phyloP scores from a whole-genome alignment of 495 filamentous ascomycete genomes.

The Neurospora sp. region DNA sequence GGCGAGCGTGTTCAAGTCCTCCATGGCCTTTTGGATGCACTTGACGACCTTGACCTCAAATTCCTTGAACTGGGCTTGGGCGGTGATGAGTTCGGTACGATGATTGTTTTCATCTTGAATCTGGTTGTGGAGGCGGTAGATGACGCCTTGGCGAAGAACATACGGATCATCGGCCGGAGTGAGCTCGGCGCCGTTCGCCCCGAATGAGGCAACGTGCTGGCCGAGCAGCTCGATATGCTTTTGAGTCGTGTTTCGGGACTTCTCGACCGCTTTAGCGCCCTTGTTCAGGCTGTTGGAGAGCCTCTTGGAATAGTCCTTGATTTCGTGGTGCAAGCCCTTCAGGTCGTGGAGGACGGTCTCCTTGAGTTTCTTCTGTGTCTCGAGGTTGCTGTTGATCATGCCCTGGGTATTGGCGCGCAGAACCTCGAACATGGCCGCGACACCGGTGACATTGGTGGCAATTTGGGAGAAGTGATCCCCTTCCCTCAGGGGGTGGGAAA shows the following conservation, averaged over 20 bases:
- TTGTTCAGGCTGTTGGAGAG: constrained; percentile 75
- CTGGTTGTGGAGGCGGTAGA: constrained; percentile 80
- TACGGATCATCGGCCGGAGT: constrained; percentile 74
- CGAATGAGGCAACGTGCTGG: constrained; percentile 66
- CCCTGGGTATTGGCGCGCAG: constrained; percentile 85
- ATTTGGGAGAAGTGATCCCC: constrained; percentile 85
- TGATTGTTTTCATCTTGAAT: constrained; percentile 92
- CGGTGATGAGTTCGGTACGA: constrained; percentile 74
- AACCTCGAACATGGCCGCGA: constrained; percentile 86
- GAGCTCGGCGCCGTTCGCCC: constrained; percentile 57
- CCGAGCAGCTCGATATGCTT: constrained; percentile 92
- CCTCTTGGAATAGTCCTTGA: constrained; percentile 91
- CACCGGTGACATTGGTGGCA: constrained; percentile 65
- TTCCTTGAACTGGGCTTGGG: constrained; percentile 77
- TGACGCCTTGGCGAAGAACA: constrained; percentile 68
- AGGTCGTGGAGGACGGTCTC: constrained; percentile 74
- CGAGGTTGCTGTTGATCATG: constrained; percentile 73
- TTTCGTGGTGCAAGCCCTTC: constrained; percentile 84
- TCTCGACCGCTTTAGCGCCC: constrained; percentile 80
- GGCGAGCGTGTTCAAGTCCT: constrained; percentile 66
- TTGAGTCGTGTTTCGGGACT: constrained; percentile 75
- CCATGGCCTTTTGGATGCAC: constrained; percentile 71
- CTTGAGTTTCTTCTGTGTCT: constrained; percentile 82
- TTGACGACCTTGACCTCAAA: constrained; percentile 83
- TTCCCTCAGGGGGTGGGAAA: constrained; percentile 75